Evolutionary conservation across 257 asterid genomes (phyloP).

Genomic region (Nicotiana attenuata): DNA sequence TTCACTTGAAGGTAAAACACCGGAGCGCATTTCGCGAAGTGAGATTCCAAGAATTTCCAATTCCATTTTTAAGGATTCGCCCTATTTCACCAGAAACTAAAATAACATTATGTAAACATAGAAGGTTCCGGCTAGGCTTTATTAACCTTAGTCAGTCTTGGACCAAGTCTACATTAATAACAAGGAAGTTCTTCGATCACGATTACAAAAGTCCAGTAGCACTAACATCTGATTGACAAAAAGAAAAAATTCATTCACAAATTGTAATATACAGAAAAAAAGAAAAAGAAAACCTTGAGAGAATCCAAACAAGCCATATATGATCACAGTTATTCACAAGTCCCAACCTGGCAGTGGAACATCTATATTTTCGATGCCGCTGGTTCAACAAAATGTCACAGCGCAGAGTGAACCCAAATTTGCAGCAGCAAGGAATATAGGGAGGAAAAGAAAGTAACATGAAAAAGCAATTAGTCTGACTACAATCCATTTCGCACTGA

Average conservation of each 20-base stretch:
- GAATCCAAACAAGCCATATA: not conserved
- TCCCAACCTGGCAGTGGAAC: conserved; percentile 10
- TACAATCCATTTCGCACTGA: conserved; percentile 5
- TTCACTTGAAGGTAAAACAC: not conserved
- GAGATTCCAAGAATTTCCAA: not conserved
- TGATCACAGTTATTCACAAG: conserved; percentile 10
- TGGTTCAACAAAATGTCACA: not conserved
- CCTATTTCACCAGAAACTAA: too few species aligned
- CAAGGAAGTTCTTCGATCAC: not conserved
- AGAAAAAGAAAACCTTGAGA: not conserved
- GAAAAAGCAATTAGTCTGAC: conserved; percentile 8
- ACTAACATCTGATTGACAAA: not conserved
- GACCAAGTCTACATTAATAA: not conserved
- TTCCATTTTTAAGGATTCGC: too few species aligned
- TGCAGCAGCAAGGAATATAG: conserved; percentile 18
- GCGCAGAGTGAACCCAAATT: conserved; percentile 18
- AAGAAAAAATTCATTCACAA: not conserved
- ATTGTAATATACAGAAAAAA: not conserved
- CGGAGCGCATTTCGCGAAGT: not conserved
- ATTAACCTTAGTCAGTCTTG: not conserved
- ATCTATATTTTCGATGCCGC: not conserved
- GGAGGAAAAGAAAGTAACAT: conserved; percentile 5
- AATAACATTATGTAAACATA: conserved; percentile 14
- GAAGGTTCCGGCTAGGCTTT: conserved; percentile 2
- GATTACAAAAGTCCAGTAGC: conserved; percentile 4